Evolutionary conservation across 208 protist species (phyloP), one percentile per base, ranked within the genome.

Genomic region (Trypanosoma melophagium): DNA sequence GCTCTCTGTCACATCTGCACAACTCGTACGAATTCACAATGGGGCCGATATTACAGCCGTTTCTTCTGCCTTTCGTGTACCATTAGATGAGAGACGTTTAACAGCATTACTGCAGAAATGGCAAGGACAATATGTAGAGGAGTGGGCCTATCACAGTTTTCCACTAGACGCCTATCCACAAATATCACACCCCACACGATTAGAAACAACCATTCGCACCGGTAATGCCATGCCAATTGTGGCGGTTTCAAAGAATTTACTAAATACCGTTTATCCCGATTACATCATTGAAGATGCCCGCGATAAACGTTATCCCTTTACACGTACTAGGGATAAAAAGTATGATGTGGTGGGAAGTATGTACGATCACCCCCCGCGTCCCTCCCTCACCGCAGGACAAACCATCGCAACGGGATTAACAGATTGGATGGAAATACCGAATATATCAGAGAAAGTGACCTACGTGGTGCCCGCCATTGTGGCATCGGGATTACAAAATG

Each of bases 91-190:
- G 35, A 52, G 17, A 10, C 50, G 45, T 24, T 24, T 97, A 28
- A 76, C 89, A 65, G 56, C 7, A 12, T 93, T 86, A 59, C 57
- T 96, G 38, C 22, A 53, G 10, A 60, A 35, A 16, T 61, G 74
- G 22, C 71, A 67, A 24, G 65, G 69, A 12, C 44, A 9, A 14
- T 70, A 74, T 49, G 82, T 88, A 40, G 53, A 72, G 22, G 49
- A 66, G 3, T 95, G 84, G 82, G 72, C 76, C 25, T 96, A 95
- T 74, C 69, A 64, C 35, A 86, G 87, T 24, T 93, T 92, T 58
- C 38, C 67, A 14, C 71, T 92, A 3, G 2, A 44, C 52, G 14
- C 40, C 19, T 92, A 93, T 78, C 81, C 83, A 25, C 86, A 92
- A 31, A 76, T 95, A n/a, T 3, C n/a, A n/a, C 22, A 28, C 45